Percentiles rank a stretch among this genome's conserved stretches.
Conservation (phyloP, 495 filamentous ascomycete species). For the Cenococcum geophilum region DNA sequence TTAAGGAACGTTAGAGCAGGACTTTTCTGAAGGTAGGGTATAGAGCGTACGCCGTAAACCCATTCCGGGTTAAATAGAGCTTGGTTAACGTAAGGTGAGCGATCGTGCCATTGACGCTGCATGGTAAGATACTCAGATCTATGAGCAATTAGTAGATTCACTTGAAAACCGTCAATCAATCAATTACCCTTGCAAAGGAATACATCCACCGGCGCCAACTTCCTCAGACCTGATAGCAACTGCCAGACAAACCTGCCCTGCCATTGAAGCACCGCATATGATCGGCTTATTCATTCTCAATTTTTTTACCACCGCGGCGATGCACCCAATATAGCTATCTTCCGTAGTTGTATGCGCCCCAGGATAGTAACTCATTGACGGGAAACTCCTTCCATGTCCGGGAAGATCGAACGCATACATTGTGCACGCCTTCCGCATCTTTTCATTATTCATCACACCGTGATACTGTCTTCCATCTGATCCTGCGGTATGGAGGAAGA, state of each 20-base stretch:
- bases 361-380: conserved; percentile 32
- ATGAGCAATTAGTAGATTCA: neutral
- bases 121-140: conserved; percentile 34
- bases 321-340: conserved; percentile 39
- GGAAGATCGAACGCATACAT: conserved; percentile 42
- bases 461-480: conserved; percentile 40
- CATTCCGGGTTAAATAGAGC: conserved; percentile 42
- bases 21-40: neutral
- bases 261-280: conserved; percentile 43
- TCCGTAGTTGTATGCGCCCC: conserved; percentile 41
- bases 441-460: conserved; percentile 39
- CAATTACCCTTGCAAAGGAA: conserved; percentile 37
- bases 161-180: neutral
- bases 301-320: conserved; percentile 36
- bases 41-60: conserved; percentile 35
- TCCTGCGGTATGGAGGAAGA: conserved; percentile 42
- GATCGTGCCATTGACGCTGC: conserved; percentile 30
- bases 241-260: conserved; percentile 42
- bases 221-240: conserved; percentile 36
- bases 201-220: conserved; percentile 39
- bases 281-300: conserved; percentile 39
- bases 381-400: conserved; percentile 39
- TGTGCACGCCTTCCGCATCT: conserved; percentile 36
- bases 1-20: neutral
- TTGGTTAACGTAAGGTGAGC: conserved; percentile 33